Base-by-base conservation (phyloP, 2,329 filamentous ascomycete genomes). In the Fusarium duplospermum region DNA sequence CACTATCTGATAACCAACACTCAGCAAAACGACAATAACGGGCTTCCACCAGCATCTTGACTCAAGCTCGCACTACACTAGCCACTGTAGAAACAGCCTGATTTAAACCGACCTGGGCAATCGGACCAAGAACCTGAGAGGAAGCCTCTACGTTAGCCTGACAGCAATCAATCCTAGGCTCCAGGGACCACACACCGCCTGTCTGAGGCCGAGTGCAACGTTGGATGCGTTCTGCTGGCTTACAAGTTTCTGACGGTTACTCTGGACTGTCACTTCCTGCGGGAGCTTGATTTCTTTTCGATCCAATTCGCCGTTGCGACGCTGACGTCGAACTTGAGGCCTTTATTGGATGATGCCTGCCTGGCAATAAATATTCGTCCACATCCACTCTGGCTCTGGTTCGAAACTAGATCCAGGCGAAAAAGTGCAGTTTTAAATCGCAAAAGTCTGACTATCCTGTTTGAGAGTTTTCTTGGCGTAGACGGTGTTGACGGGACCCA, bases 321-420 rank as follows among this genome's bases (percentile, higher is more conserved):
- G 42, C 42, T 47, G 42, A 47, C 20, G 42, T 47, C 42, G 20
- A 24, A 47, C 20, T 47, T 47, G 20, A 24, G 42, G 3, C 20
- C 42, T 16, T 47, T 13, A n/a, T 24, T 47, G 42, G 13, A 47
- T 47, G 42, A 47, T 47, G 4, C 42, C 42, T 4, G 16, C n/a
- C n/a, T n/a, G n/a, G 42, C 20, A 68, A n/a, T 16, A 68, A 14
- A 20, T 68, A 64, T 61, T 68, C 66, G 8, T 38, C 33, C 2
- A 50, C 61, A 8, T 68, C 66, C 1, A 61, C 61, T n/a, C n/a
- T 38, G 61, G 2, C 54, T 61, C 1, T 38, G 22, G 20, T 68
- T 68, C 3, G 54, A 35, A 1, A 68, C 61, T 7, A 35, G 18
- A 18, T 68, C 66, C 0, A 68, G n/a, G 11, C 66, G 66, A 13